Evolutionary conservation across 306 rosid genomes (phyloP).

Genomic region (Trifolium dubium): DNA sequence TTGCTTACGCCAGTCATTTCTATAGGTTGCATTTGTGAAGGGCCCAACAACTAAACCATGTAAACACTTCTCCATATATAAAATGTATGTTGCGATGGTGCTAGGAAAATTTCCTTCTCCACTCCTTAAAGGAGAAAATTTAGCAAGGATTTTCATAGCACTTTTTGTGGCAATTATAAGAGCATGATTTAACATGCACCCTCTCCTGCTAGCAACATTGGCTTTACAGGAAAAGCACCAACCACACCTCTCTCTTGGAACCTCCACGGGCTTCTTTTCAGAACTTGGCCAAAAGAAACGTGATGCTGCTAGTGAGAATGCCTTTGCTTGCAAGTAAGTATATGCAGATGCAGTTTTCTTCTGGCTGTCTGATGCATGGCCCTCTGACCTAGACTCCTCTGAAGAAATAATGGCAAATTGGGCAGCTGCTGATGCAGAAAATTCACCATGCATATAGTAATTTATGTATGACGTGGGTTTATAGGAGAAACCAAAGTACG

Average conservation of each 20-base stretch:
- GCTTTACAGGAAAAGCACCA: conserved; percentile 98
- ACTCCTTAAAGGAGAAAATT: conserved; percentile 66
- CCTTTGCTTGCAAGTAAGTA: conserved; percentile 77
- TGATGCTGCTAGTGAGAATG: conserved; percentile 77
- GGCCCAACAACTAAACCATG: conserved; percentile 82
- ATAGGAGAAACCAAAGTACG: conserved; percentile 64
- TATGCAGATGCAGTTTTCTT: conserved; percentile 62
- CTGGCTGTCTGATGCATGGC: conserved; percentile 59
- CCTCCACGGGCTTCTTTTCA: conserved; percentile 93
- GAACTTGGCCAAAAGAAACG: conserved; percentile 97
- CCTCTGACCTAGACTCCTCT: conserved; percentile 76
- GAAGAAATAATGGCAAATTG: conserved; percentile 69
- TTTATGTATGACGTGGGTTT: conserved; percentile 80
- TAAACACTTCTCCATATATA: conserved; percentile 82
- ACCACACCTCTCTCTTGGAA: conserved; percentile 99
- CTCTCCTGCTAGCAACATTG: conserved; percentile 82
- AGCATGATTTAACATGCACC: conserved; percentile 97
- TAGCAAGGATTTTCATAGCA: conserved; percentile 72
- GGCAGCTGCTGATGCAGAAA: conserved; percentile 96
- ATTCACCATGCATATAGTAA: conserved; percentile 85
- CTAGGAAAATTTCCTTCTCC: conserved; percentile 81
- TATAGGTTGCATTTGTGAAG: conserved; percentile 61
- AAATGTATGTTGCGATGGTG: conserved; percentile 69
- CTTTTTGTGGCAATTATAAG: conserved; percentile 82
- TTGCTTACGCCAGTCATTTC: conserved; percentile 73